Conservation (phyloP, 176 grass and related monocot species). For the Otatea glauca region DNA sequence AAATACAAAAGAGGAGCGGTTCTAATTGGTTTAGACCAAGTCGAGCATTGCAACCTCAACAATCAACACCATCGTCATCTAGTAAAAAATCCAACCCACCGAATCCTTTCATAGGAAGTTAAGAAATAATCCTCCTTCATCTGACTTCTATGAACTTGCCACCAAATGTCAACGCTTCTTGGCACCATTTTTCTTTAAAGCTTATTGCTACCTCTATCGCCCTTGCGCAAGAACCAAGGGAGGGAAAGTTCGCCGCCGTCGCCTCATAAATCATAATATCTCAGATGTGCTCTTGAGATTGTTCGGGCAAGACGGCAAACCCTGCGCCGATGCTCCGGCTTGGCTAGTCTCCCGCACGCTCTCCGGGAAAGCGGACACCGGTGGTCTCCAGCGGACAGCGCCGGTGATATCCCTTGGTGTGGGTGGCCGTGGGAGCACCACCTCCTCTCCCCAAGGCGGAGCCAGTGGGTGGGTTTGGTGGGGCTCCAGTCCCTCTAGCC, state of each 20-base stretch:
- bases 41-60: not conserved
- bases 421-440: too few species aligned
- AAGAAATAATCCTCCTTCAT: not conserved
- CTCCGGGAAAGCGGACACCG: not conserved
- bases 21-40: not conserved
- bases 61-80: not conserved
- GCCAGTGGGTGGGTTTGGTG: too few species aligned
- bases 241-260: not conserved
- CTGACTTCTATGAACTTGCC: not conserved
- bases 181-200: not conserved
- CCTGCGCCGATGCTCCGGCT: not conserved
- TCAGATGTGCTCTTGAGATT: constrained; percentile 33
- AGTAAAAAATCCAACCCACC: not conserved
- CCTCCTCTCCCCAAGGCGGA: not conserved
- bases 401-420: constrained; percentile 47
- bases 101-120: not conserved
- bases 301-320: constrained; percentile 32
- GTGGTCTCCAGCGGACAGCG: constrained; percentile 7
- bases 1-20: too few species aligned
- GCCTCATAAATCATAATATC: constrained; percentile 34
- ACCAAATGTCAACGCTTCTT: constrained; percentile 20
- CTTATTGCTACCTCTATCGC: too few species aligned
- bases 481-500: too few species aligned
- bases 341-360: not conserved
- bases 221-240: not conserved